Percentiles rank a stretch among this genome's conserved stretches.
phyloP scores from a whole-genome alignment of 495 filamentous ascomycete genomes.

The Thozetella sp. region DNA sequence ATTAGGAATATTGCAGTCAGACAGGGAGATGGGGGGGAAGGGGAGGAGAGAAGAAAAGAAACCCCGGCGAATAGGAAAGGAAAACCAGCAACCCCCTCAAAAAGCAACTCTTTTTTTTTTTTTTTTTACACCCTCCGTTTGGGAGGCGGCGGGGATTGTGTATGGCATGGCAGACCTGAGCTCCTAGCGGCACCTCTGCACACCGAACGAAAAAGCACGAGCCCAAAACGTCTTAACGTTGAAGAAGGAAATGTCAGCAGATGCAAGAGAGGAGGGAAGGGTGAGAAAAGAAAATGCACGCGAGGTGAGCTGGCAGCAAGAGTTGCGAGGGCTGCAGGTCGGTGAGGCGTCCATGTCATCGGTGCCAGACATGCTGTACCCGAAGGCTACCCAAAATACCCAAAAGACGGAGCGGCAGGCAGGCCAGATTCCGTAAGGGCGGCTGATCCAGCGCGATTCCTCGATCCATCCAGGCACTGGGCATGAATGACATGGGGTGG shows the following conservation, averaged over 20 bases:
- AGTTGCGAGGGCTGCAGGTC: too few species aligned
- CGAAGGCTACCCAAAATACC: neutral
- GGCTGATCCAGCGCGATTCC: neutral
- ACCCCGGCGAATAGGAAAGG: neutral
- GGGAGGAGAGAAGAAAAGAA: neutral
- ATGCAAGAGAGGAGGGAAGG: conserved; percentile 7
- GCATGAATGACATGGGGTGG: neutral
- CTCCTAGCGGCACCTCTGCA: neutral
- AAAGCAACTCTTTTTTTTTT: conserved; percentile 4
- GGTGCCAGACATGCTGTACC: neutral
- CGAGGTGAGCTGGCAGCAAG: conserved; percentile 1
- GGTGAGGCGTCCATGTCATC: too few species aligned
- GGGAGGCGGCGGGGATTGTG: neutral
- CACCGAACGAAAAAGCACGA: neutral
- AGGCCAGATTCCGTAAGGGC: neutral
- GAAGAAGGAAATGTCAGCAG: neutral
- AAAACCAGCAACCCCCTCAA: neutral
- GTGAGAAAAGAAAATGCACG: conserved; percentile 5
- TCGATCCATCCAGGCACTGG: neutral
- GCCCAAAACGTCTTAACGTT: conserved; percentile 2
- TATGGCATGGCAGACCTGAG: neutral
- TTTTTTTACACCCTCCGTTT: conserved; percentile 11
- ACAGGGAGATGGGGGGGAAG: too few species aligned
- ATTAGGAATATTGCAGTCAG: too few species aligned
- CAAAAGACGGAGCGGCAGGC: neutral